These are phyloP conservation scores for Penicillium flavigenum DNA, from an alignment of 495 filamentous ascomycete species.

Conservation along the genomic window DNA sequence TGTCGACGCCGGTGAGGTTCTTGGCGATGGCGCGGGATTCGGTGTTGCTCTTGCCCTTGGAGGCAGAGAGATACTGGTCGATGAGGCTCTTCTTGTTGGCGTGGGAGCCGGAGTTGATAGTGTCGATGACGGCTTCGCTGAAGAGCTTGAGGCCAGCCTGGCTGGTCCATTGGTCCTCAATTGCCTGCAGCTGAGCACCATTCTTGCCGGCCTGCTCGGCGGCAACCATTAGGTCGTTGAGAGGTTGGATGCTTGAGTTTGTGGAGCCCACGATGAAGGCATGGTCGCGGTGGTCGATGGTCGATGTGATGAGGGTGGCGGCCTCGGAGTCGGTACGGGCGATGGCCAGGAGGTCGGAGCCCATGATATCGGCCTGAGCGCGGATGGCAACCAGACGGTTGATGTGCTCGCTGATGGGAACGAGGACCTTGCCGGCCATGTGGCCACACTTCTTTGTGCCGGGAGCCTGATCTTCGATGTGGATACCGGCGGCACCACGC, in stretches of 20 bases:
- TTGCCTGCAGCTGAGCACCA: conserved; percentile 79
- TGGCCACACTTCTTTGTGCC: conserved; percentile 99
- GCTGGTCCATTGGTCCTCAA: conserved; percentile 83
- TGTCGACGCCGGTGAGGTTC: conserved; percentile 73
- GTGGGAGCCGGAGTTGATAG: conserved; percentile 65
- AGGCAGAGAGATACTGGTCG: conserved; percentile 59
- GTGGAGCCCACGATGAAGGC: conserved; percentile 88
- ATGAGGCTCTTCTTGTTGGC: conserved; percentile 67
- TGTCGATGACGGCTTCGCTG: conserved; percentile 80
- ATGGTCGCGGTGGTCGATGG: conserved; percentile 93
- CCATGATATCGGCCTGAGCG: conserved; percentile 98
- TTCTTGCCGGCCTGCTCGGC: conserved; percentile 81
- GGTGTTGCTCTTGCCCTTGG: conserved; percentile 79
- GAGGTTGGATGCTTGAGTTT: conserved; percentile 77
- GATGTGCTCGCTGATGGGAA: conserved; percentile 97
- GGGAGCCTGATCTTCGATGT: conserved; percentile 97
- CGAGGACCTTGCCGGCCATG: conserved; percentile 98
- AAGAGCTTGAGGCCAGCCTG: conserved; percentile 90
- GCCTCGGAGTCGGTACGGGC: conserved; percentile 97
- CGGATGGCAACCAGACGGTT: conserved; percentile 96
- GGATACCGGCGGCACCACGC: conserved; percentile 94
- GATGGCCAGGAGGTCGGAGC: conserved; percentile 81
- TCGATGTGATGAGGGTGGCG: conserved; percentile 93
- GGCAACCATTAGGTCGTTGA: conserved; percentile 86
- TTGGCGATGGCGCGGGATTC: conserved; percentile 84